Evolutionary conservation across 108 stramenopile genomes (phyloP).

Genomic region (Pseudonitzschia multiseries): DNA sequence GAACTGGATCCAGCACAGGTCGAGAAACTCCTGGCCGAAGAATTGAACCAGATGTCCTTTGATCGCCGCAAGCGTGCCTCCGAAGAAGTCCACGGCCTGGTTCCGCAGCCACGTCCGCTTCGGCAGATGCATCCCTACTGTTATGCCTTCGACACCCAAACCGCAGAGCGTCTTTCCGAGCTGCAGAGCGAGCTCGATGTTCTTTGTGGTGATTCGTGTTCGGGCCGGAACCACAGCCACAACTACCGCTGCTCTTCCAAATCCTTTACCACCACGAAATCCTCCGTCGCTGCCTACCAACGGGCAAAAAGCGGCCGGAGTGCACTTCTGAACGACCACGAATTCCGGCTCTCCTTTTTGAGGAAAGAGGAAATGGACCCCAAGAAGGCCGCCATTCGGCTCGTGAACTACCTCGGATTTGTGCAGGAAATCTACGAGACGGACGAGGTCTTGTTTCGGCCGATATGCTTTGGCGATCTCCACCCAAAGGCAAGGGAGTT

Average conservation of each 20-base stretch:
- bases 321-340: background rate
- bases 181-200: background rate
- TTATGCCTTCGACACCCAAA: too few relatives aligned
- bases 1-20: background rate
- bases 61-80: conserved; percentile 17
- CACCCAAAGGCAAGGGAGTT: background rate
- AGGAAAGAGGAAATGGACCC: conserved; percentile 7
- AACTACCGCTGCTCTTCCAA: background rate
- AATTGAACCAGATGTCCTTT: conserved; percentile 24
- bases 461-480: background rate
- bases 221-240: background rate
- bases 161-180: background rate
- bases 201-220: background rate
- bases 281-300: background rate
- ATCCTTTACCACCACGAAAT: background rate
- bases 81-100: conserved; percentile 36
- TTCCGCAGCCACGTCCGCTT: background rate
- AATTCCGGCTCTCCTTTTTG: conserved; percentile 4
- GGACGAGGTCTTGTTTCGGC: conserved; percentile 1
- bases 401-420: conserved; percentile 1
- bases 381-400: background rate
- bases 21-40: conserved; percentile 16
- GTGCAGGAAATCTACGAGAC: background rate
- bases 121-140: background rate
- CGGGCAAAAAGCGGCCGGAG: background rate